Evolutionary conservation across 192 early-diverging fungal genomes (phyloP).

Genomic region (Rhizophlyctis rosea): DNA sequence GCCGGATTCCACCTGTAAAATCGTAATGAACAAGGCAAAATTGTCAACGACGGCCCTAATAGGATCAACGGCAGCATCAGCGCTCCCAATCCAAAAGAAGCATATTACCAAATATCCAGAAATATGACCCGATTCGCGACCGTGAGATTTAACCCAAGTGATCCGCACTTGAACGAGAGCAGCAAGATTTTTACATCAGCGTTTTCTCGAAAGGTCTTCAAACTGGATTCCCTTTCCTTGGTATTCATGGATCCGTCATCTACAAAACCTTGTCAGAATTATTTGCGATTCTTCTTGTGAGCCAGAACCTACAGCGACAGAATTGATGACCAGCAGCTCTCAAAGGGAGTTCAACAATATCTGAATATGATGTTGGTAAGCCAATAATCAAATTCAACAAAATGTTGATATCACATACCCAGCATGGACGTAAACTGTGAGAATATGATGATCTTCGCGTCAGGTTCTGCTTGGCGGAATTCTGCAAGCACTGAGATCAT

Average conservation of each 20-base stretch:
- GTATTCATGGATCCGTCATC: constrained; percentile 25
- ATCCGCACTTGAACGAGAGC: constrained; percentile 65
- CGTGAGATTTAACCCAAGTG: constrained; percentile 67
- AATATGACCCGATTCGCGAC: constrained; percentile 70
- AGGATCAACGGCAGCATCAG: too few relatives aligned
- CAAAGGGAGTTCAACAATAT: constrained; percentile 32
- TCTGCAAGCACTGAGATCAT: constrained; percentile 46
- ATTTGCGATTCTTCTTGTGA: not conserved
- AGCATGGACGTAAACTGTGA: constrained; percentile 43
- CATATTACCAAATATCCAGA: constrained; percentile 80
- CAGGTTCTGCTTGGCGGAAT: constrained; percentile 41
- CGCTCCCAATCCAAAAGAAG: too few relatives aligned
- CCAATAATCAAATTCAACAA: too few relatives aligned
- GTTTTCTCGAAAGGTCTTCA: constrained; percentile 17
- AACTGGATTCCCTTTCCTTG: constrained; percentile 14
- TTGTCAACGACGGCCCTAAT: not conserved
- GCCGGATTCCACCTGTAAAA: constrained; percentile 78
- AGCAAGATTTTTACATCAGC: constrained; percentile 47
- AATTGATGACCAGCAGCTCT: constrained; percentile 23
- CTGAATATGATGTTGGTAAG: too few relatives aligned
- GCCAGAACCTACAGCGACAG: constrained; percentile 22
- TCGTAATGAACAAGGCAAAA: not conserved
- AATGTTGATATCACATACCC: too few relatives aligned
- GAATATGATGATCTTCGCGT: constrained; percentile 41
- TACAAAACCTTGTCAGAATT: not conserved